Conservation (phyloP, 352 stramenopile species). For the Phytophthora kernoviae region DNA sequence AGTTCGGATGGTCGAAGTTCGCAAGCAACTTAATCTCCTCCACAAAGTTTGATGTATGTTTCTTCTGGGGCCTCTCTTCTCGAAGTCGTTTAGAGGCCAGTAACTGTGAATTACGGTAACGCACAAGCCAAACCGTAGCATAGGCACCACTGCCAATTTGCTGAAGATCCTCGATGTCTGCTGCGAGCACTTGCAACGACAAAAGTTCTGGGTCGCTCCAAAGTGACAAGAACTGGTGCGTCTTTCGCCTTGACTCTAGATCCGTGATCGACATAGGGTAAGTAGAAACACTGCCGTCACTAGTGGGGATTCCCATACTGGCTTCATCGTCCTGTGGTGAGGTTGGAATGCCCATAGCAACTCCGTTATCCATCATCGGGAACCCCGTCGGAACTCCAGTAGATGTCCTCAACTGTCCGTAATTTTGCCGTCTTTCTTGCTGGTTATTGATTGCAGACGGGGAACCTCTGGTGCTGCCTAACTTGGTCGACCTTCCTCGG, state of each 20-base stretch:
- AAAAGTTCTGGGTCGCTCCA: constrained; percentile 34
- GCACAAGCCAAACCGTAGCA: constrained; percentile 34
- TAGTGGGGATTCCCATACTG: constrained; percentile 15
- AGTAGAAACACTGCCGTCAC: constrained; percentile 3
- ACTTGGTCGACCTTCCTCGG: constrained; percentile 9
- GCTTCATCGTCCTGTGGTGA: constrained; percentile 2
- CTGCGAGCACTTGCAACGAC: constrained; percentile 29
- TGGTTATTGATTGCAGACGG: constrained; percentile 6
- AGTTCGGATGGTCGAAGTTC: constrained; percentile 49
- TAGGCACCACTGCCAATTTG: constrained; percentile 32
- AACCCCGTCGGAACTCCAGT: constrained; percentile 27
- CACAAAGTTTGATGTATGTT: constrained; percentile 42
- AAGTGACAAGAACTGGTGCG: constrained; percentile 24
- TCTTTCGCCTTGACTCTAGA: constrained; percentile 9
- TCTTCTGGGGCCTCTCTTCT: constrained; percentile 22
- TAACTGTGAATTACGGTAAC: constrained; percentile 29
- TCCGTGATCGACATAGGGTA: constrained; percentile 6
- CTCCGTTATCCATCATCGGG: constrained; percentile 21
- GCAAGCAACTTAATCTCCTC: constrained; percentile 52
- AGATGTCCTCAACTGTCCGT: constrained; percentile 12
- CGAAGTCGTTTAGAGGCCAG: constrained; percentile 36
- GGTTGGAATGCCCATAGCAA: constrained; percentile 27
- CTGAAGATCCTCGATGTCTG: constrained; percentile 36
- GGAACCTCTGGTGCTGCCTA: constrained; percentile 19
- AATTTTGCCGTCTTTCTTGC: constrained; percentile 10